These are phyloP conservation scores for Cutaneotrichosporon dermatis DNA, from an alignment of 1,284 basidiomycete genomes.

Conservation along the genomic window DNA sequence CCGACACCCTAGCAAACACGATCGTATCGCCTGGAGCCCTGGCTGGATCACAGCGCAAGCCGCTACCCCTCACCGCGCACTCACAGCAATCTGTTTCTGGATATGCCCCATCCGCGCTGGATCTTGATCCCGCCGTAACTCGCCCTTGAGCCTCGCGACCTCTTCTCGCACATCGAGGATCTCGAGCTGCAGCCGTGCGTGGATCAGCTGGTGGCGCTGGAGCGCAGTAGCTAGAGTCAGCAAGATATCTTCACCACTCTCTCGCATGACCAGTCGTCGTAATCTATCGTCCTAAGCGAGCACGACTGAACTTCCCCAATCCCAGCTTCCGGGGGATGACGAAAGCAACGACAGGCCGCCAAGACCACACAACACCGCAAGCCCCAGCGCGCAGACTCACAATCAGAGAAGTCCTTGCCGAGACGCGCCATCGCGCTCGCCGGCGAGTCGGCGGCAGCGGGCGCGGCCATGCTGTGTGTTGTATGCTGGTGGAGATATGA, in stretches of 20 bases:
- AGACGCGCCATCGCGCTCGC: slow-evolving; percentile 18
- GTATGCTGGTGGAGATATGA: not conserved
- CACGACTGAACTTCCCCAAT: too few relatives aligned
- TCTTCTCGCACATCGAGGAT: slow-evolving; percentile 53
- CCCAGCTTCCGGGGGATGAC: too few relatives aligned
- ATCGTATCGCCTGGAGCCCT: slow-evolving; percentile 17
- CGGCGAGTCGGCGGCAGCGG: not conserved
- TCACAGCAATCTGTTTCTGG: slow-evolving; percentile 86
- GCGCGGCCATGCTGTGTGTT: not conserved
- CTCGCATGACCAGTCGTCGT: too few relatives aligned
- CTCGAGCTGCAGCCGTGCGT: slow-evolving; percentile 43
- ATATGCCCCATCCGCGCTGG: slow-evolving; percentile 78
- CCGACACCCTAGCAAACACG: too few relatives aligned
- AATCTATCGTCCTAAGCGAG: too few relatives aligned
- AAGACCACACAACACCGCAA: too few relatives aligned
- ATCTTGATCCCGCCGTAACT: slow-evolving; percentile 71
- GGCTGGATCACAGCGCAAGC: too few relatives aligned
- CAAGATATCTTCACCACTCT: too few relatives aligned
- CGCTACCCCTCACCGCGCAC: too few relatives aligned
- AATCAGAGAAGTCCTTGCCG: slow-evolving; percentile 14
- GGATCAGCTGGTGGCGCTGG: slow-evolving; percentile 36
- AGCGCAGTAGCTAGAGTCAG: slow-evolving; percentile 32
- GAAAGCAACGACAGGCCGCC: too few relatives aligned
- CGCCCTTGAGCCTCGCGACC: slow-evolving; percentile 62
- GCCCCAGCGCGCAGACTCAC: slow-evolving; percentile 7